Evolutionary conservation across 768 basidiomycete species (phyloP), one percentile per base, ranked within the genome.

Genomic region (Boletus subcaerulescens): DNA sequence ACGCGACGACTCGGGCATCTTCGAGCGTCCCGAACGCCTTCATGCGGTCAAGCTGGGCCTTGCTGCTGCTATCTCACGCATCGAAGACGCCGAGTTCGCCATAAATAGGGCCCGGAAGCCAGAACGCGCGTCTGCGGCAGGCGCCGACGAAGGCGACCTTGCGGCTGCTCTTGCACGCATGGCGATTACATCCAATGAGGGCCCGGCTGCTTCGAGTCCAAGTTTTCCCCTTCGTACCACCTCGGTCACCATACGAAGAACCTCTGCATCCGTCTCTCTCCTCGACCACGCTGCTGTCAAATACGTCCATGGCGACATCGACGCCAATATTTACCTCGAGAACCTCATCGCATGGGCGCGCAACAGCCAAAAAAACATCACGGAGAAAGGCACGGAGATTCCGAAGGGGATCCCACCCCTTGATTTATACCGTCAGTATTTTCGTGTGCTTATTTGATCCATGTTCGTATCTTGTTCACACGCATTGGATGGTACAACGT

Each of bases 1-100:
- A 15, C 78, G 81, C 47, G 87, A 92, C 62, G 76, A 77, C 0
- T 91, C 89, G 2, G 75, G 77, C 43, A 86, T 97, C 50, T 83
- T 95, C n/a, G 96, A 98, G 67, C 80, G 92, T 11, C 95, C 95
- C 0, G 91, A 97, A 67, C 84, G 96, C 22, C 74, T 98, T 26
- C 82, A 87, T 46, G 94, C 94, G 0, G 83, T 98, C 47, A 84
- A 86, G 60, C 64, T 90, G 5, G 96, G 95, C 2, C 77, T 97
- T 9, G 80, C 93, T 3, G 88, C 89, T 8, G 91, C 88, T 0
- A 77, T 91, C 18, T 81, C 93, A 8, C 81, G 87, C 46, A 72
- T 93, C 5, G 87, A 91, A 60, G 76, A 75, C 9, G 41, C 18
- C 0, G 53, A 50, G 9, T 26, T 45, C 4, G 47, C 29, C 5